These are phyloP conservation scores for Zarea fungicola DNA, from an alignment of 2,329 filamentous ascomycete genomes.

Conservation along the genomic window DNA sequence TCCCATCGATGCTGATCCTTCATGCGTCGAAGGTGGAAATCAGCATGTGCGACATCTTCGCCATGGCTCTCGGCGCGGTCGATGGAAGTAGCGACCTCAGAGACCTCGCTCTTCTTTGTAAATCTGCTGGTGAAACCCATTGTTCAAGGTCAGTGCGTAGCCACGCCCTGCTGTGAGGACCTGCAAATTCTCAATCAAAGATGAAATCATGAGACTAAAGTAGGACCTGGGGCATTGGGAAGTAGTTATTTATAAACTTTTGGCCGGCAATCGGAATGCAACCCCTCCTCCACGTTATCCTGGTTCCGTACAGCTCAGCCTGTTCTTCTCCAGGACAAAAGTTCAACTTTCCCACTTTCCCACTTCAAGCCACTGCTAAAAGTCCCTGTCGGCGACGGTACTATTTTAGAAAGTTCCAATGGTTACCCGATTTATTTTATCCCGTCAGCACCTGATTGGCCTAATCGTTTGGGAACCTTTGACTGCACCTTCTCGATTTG, in stretches of 20 bases:
- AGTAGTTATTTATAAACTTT: background rate
- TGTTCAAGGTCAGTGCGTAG: background rate
- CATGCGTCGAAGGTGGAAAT: slow-evolving; percentile 6
- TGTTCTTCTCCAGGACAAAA: background rate
- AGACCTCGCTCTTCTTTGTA: background rate
- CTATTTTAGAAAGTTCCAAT: background rate
- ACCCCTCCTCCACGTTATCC: background rate
- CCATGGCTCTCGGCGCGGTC: background rate
- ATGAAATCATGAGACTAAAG: background rate
- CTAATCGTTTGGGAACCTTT: background rate
- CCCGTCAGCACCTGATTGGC: background rate
- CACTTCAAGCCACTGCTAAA: background rate
- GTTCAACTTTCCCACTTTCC: background rate
- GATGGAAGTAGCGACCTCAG: background rate
- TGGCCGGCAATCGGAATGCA: background rate
- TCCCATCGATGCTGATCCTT: slow-evolving; percentile 41
- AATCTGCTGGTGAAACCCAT: slow-evolving; percentile 6
- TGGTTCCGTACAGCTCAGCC: background rate
- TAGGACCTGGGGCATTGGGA: background rate
- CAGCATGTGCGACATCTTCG: background rate
- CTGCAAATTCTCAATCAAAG: background rate
- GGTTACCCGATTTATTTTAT: background rate
- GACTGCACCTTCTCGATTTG: background rate
- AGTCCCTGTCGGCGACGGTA: background rate
- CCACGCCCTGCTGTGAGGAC: background rate